Evolutionary conservation across 768 basidiomycete genomes (phyloP).

Genomic region (Dentipellis sp.): DNA sequence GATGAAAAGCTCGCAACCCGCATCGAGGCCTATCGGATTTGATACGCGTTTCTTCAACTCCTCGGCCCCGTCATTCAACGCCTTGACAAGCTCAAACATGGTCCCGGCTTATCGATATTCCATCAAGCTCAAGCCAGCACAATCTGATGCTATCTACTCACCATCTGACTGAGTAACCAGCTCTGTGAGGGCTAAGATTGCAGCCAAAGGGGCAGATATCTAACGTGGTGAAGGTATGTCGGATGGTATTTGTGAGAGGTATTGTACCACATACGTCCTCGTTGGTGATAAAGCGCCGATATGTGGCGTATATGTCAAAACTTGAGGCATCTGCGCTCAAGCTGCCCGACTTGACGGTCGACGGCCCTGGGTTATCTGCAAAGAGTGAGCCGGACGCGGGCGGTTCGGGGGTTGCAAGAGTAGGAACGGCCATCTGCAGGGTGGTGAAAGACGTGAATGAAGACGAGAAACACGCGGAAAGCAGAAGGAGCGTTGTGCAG

Average conservation of each 20-base stretch:
- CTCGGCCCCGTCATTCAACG: slow-evolving; percentile 67
- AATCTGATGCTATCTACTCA: slow-evolving; percentile 22
- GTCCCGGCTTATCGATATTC: slow-evolving; percentile 54
- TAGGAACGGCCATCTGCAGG: neutral
- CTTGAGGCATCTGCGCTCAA: neutral
- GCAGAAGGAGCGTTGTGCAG: too few relatives aligned
- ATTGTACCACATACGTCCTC: slow-evolving; percentile 39
- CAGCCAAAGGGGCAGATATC: slow-evolving; percentile 81
- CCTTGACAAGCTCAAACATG: slow-evolving; percentile 87
- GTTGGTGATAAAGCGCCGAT: slow-evolving; percentile 51
- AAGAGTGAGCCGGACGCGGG: neutral
- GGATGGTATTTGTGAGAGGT: neutral
- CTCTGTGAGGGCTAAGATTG: slow-evolving; percentile 78
- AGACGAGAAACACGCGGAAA: neutral
- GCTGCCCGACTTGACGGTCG: neutral
- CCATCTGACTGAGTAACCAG: slow-evolving; percentile 74
- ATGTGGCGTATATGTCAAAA: slow-evolving; percentile 45
- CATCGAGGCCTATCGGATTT: slow-evolving; percentile 77
- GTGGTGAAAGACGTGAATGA: too few relatives aligned
- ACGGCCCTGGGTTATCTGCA: neutral
- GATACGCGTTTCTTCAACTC: slow-evolving; percentile 50
- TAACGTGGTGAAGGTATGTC: slow-evolving; percentile 20
- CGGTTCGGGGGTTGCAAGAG: neutral
- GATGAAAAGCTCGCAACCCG: slow-evolving; percentile 88
- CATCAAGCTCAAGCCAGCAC: slow-evolving; percentile 4